phyloP scores from a whole-genome alignment of 331 rosid species.

The Malus hybrid region DNA sequence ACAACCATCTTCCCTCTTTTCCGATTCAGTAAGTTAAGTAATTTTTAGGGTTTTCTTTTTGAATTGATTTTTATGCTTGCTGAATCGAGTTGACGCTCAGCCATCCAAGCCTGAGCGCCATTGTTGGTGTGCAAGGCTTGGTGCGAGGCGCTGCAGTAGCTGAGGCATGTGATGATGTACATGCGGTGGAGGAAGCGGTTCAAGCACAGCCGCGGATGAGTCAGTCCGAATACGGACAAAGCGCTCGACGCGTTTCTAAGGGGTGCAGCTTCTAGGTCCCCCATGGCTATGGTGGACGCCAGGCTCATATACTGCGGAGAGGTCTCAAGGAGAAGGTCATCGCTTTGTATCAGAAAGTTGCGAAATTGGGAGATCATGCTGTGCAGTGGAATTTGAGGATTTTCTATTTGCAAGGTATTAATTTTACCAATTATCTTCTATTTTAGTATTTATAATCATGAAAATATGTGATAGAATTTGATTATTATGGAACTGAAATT shows the following conservation, averaged over 20 bases:
- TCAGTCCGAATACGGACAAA: conserved; percentile 18
- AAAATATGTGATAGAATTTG: background rate
- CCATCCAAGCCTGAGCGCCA: conserved; percentile 4
- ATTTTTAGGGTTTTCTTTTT: too few relatives aligned
- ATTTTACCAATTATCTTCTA: background rate
- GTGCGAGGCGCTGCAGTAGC: conserved; percentile 57
- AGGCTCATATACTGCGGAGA: conserved; percentile 68
- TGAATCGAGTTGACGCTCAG: too few relatives aligned
- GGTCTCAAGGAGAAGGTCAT: conserved; percentile 47
- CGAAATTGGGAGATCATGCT: conserved; percentile 55
- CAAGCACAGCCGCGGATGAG: conserved; percentile 50
- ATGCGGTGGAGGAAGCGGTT: conserved; percentile 65
- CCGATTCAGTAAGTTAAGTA: too few relatives aligned
- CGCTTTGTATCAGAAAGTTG: conserved; percentile 48
- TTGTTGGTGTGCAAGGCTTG: conserved; percentile 71
- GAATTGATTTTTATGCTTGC: too few relatives aligned
- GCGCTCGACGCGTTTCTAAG: conserved; percentile 59
- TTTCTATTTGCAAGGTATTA: conserved; percentile 65
- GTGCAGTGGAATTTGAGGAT: conserved; percentile 82
- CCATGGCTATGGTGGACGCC: conserved; percentile 84
- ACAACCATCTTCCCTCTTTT: too few relatives aligned
- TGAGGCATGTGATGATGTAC: conserved; percentile 64
- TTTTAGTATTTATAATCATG: background rate
- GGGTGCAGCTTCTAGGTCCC: conserved; percentile 63
- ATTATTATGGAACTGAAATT: background rate